A percentile compares a stretch with the other conserved stretches of the same genome.
Evolutionary conservation across 495 filamentous ascomycete genomes (phyloP).

Genomic region (Aspergillus taichungensis): DNA sequence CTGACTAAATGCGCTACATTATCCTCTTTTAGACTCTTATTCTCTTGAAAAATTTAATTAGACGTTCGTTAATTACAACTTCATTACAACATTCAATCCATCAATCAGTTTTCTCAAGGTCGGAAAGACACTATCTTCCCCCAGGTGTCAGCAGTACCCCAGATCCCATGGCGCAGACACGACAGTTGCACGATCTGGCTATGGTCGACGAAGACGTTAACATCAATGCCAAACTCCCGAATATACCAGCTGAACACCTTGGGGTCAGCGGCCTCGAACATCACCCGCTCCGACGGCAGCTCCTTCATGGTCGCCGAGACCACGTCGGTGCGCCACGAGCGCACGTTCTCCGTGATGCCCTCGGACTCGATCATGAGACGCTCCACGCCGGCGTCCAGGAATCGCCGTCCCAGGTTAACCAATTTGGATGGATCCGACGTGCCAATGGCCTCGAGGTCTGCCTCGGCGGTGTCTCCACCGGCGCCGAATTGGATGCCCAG

Average conservation of each 20-base stretch:
- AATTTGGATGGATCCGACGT: conserved; percentile 45
- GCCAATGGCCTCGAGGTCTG: conserved; percentile 40
- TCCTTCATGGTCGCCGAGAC: conserved; percentile 46
- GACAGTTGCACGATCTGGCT: conserved; percentile 51
- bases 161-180: conserved; percentile 46
- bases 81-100: not conserved
- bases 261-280: conserved; percentile 56
- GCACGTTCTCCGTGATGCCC: conserved; percentile 53
- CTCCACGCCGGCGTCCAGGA: conserved; percentile 48
- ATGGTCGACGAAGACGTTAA: conserved; percentile 53
- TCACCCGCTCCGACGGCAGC: conserved; percentile 45
- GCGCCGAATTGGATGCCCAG: conserved; percentile 54
- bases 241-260: conserved; percentile 53
- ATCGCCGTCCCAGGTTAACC: conserved; percentile 40
- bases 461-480: conserved; percentile 45
- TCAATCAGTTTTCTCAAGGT: conserved; percentile 7
- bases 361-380: conserved; percentile 56
- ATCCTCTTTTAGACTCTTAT: no score
- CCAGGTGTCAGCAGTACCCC: conserved; percentile 49
- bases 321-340: conserved; percentile 48
- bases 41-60: no score
- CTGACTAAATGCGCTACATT: no score
- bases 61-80: no score
- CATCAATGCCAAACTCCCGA: conserved; percentile 50
- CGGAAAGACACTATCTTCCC: conserved; percentile 49